Percentiles rank a stretch among this genome's conserved stretches.
Conservation (phyloP, 257 asterid genomes). For the Penstemon eatonii region DNA sequence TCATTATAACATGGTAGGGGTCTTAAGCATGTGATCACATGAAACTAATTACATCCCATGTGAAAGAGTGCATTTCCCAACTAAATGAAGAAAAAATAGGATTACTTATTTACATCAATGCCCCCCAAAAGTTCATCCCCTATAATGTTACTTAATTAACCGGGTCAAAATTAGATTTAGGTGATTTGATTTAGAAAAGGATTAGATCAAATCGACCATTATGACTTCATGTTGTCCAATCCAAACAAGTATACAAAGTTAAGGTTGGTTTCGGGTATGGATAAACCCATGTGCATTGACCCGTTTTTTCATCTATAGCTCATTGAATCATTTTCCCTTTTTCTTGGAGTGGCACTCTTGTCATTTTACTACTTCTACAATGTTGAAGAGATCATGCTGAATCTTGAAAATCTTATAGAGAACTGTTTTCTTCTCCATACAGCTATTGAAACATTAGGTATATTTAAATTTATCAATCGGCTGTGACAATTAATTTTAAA, state of each 20-base stretch:
- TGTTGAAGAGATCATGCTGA: conserved; percentile 40
- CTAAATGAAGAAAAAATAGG: conserved; percentile 24
- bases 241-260: too few relatives aligned
- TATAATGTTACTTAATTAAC: neutral
- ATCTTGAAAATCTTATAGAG: conserved; percentile 39
- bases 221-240: too few relatives aligned
- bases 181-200: too few relatives aligned
- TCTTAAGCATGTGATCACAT: conserved; percentile 69
- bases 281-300: too few relatives aligned
- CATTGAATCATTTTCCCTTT: conserved; percentile 20
- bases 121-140: conserved; percentile 31
- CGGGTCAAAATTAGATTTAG: too few relatives aligned
- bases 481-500: conserved; percentile 21
- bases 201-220: too few relatives aligned
- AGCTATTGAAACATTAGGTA: conserved; percentile 37
- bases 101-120: conserved; percentile 23
- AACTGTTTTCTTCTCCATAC: conserved; percentile 39
- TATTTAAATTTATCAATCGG: conserved; percentile 19
- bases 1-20: conserved; percentile 61
- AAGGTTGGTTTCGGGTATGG: too few relatives aligned
- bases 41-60: conserved; percentile 63
- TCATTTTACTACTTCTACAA: conserved; percentile 22
- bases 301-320: too few relatives aligned
- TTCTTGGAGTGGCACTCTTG: conserved; percentile 35
- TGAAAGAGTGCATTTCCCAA: conserved; percentile 42